Conservation (phyloP, 73 alveolate species). For the Stentor roeselii region DNA sequence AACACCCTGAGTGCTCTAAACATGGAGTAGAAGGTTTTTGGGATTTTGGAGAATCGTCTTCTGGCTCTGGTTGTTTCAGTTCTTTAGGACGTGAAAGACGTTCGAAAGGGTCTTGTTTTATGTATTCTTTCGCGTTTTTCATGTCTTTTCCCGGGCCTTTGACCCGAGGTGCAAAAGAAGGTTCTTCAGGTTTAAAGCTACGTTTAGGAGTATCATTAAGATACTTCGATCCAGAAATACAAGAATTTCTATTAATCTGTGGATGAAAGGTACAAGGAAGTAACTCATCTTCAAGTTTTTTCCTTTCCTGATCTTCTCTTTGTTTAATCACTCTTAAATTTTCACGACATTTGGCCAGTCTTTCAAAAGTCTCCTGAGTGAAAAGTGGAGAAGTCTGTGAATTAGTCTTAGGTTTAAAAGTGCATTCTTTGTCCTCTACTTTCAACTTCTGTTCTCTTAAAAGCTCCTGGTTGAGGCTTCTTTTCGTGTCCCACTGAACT, state of each 20-base stretch:
- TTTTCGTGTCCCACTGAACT: not conserved
- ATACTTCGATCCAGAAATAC: not conserved
- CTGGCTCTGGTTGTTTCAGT: slow-evolving; percentile 1
- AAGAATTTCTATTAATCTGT: not conserved
- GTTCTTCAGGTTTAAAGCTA: not conserved
- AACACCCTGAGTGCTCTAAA: not conserved
- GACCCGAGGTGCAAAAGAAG: slow-evolving; percentile 17
- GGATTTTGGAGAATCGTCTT: slow-evolving; percentile 3
- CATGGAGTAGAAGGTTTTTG: not conserved
- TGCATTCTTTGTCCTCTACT: not conserved
- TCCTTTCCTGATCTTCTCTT: slow-evolving; percentile 8
- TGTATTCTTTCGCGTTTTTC: not conserved
- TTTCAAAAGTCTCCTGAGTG: not conserved
- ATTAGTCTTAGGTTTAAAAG: slow-evolving; percentile 9
- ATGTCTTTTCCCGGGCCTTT: not conserved
- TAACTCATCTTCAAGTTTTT: slow-evolving; percentile 1
- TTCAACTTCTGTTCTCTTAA: not conserved
- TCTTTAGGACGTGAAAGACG: not conserved
- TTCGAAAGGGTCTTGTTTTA: slow-evolving; percentile 6
- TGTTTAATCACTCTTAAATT: not conserved
- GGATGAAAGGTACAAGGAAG: slow-evolving; percentile 10
- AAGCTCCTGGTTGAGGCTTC: not conserved
- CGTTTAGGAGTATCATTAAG: not conserved
- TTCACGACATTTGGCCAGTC: not conserved
- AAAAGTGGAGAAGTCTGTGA: not conserved